Conservation (phyloP, 148 eudicot genomes). For the Bassia scoparia region DNA sequence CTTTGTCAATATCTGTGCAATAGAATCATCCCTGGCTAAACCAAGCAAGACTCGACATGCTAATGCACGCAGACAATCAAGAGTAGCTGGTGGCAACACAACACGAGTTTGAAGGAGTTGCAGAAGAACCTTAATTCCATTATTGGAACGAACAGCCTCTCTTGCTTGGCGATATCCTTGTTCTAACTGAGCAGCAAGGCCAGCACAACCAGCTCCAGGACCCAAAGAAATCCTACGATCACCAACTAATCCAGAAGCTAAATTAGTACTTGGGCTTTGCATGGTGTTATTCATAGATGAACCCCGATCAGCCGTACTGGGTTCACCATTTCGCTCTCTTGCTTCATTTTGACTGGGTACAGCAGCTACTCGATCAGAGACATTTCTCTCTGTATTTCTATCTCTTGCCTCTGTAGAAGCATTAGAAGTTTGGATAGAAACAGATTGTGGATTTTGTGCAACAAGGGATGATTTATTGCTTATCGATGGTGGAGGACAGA, state of each 20-base stretch:
- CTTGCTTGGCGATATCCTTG: constrained; percentile 95
- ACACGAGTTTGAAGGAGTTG: constrained; percentile 92
- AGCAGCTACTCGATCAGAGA: constrained; percentile 42
- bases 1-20: constrained; percentile 92
- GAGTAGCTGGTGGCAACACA: constrained; percentile 69
- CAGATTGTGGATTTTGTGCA: constrained; percentile 57
- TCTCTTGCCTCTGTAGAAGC: constrained; percentile 56
- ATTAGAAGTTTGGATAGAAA: constrained; percentile 52
- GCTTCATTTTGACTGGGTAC: constrained; percentile 50
- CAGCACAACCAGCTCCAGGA: constrained; percentile 89
- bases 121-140: constrained; percentile 89
- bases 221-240: constrained; percentile 94
- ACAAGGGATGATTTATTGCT: constrained; percentile 67
- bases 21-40: constrained; percentile 91
- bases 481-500: constrained; percentile 97
- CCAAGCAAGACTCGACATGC: constrained; percentile 97
- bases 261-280: constrained; percentile 48
- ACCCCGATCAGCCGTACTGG: constrained; percentile 51
- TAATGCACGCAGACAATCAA: constrained; percentile 96
- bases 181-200: constrained; percentile 94
- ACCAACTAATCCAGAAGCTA: constrained; percentile 85
- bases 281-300: constrained; percentile 36
- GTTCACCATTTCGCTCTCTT: constrained; percentile 59
- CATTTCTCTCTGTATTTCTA: constrained; percentile 43
- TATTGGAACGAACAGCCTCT: constrained; percentile 94